Evolutionary conservation across 176 grass and related monocot genomes (phyloP), one percentile per base, ranked within the genome.

Genomic region (Carex parvula): DNA sequence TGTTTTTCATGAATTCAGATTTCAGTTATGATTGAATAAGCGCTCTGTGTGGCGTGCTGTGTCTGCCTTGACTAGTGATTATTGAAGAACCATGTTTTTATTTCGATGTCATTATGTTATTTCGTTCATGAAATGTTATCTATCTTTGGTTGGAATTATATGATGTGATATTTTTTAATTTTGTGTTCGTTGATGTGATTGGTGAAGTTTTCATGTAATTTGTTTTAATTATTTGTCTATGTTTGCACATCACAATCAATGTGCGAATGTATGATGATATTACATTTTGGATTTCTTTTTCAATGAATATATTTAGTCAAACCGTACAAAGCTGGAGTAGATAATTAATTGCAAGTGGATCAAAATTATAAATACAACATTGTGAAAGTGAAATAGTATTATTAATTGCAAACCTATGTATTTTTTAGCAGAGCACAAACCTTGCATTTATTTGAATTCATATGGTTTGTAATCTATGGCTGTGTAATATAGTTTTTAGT

Each of bases 11-110:
- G 82, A 46, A 53, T 84, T 70, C 8, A 41, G 81, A 75, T 83
- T 66, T 78, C 37, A 22, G 33, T 85, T 18, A 15, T 30, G 22
- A 94, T 87, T 89, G 22, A 94, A 89, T 89, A 90, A 92, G 6
- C 62, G 86, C 85, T 95, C 84, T 87, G 57, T 88, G 90, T 95
- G 93, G 93, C 87, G 44, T 89, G 93, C 90, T 90, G 16, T 85
- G 39, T 94, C 93, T 92, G 74, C 90, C 90, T 90, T 89, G 90
- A 69, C 88, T 90, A 90, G 92, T 83, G 18, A 41, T 60, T 58
- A 46, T 42, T 65, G 65, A 80, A 18, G 72, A 42, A 11, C 18
- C 69, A 9, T 35, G 61, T 79, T 70, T 57, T 57, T 2, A 70
- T 59, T 65, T 44, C 88, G 70, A 57, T 79, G 84, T 86, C 63